Evolutionary conservation across 371 early-diverging fungal species (phyloP).

Genomic region (Syncephalastrum monosporum): DNA sequence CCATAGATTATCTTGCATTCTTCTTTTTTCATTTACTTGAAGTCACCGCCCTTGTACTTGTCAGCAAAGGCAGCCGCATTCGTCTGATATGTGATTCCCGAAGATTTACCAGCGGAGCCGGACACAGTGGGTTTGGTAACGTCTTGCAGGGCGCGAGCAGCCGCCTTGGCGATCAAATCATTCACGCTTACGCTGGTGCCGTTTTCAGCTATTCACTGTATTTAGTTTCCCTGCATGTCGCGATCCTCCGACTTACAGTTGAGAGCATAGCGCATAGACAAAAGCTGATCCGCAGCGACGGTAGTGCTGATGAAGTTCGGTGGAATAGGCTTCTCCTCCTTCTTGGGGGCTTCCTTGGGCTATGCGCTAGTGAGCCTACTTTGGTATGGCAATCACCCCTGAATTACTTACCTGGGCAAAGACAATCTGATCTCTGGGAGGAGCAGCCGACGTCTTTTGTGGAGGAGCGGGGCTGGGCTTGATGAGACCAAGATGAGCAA

Average conservation of each 20-base stretch:
- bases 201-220: conserved; percentile 19
- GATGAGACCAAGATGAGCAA: conserved; percentile 68
- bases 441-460: conserved; percentile 35
- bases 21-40: conserved; percentile 29
- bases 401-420: conserved; percentile 37
- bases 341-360: conserved; percentile 24
- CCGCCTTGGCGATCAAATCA: conserved; percentile 87
- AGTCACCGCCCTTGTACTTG: conserved; percentile 34
- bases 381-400: background rate
- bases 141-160: conserved; percentile 73
- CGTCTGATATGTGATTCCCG: conserved; percentile 22
- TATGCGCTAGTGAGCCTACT: conserved; percentile 8
- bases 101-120: conserved; percentile 36
- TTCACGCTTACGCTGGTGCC: conserved; percentile 75
- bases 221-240: conserved; percentile 4
- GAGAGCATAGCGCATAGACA: conserved; percentile 63
- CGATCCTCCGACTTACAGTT: conserved; percentile 52
- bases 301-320: conserved; percentile 67
- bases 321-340: conserved; percentile 20
- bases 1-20: background rate
- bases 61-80: conserved; percentile 16
- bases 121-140: conserved; percentile 55
- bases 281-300: conserved; percentile 65
- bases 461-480: conserved; percentile 54
- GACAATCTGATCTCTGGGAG: conserved; percentile 48